Base-by-base conservation (phyloP, 2,329 filamentous ascomycete species). In the Phialemonium atrogriseum region DNA sequence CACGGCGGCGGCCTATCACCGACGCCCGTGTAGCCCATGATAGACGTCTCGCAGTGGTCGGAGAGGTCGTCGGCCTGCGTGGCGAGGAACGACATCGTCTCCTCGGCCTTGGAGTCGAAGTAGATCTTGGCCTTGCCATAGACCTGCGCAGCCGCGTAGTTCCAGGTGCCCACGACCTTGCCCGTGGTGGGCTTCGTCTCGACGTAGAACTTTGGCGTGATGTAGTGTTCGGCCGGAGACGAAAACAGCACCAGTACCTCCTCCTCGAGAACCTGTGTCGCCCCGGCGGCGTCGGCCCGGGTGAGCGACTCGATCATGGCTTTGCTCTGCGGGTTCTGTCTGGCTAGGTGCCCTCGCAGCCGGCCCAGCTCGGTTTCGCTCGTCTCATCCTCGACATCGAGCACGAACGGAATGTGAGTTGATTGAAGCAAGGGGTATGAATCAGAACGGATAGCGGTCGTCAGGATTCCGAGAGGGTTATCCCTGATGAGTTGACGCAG, bases 81-180 rank as follows among this genome's bases (percentile, higher is more conserved):
- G 1, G 51, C 38, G 8, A 83, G 49, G 33, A 71, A 80, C 0
- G 39, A 37, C 0, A 48, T 45, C 0, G 72, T 70, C 14, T 64
- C 59, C 0, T 54, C 44, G 0, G 61, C 48, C 27, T 60, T 60
- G 5, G 64, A 45, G 34, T 80, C 68, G 35, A 56, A 66, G 40
- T 66, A 72, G 4, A 81, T 52, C 0, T 39, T 68, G 1, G 70
- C 69, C 2, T 51, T 62, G 2, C 78, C 78, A 42, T 81, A 81
- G 0, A 62, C 73, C 51, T 83, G 74, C 0, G 67, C 77, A 0
- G 77, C 75, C 0, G 73, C 61, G 43, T 83, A 84, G 50, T 84
- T 77, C 79, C 78, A 83, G 0, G 78, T 84, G 1, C 77, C 77
- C 5, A 80, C 78, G 0, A 81, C 77, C 42, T 83, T 83, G 9